Conservation (phyloP, 163 green algal genomes). For the Chlorella variabilis region DNA sequence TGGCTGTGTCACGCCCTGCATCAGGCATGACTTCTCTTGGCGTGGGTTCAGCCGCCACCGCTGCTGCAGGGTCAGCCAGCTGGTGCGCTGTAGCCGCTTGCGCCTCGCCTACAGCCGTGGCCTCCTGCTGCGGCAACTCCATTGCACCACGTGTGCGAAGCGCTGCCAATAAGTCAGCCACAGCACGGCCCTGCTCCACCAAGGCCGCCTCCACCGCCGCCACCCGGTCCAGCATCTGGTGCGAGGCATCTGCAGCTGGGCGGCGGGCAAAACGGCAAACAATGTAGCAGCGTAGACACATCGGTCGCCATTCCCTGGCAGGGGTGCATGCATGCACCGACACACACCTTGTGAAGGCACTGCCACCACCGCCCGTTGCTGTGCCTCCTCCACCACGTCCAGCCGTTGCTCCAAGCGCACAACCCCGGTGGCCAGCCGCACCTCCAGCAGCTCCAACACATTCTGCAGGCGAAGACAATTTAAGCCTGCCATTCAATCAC, state of each 20-base stretch:
- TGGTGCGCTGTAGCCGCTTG: not conserved
- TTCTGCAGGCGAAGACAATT: constrained; percentile 14
- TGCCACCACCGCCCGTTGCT: not conserved
- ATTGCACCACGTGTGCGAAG: constrained; percentile 9
- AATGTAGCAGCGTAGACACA: no score
- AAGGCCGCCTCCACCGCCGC: constrained; percentile 17
- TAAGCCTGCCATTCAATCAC: no score
- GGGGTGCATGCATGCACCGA: no score
- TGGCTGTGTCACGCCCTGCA: no score
- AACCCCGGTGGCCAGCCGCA: constrained; percentile 11
- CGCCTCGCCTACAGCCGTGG: not conserved
- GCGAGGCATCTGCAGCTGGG: not conserved
- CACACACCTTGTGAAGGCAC: no score
- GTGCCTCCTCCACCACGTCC: constrained; percentile 15
- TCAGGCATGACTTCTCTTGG: no score
- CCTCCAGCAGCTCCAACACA: constrained; percentile 24
- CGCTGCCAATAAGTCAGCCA: constrained; percentile 16
- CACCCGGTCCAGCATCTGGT: not conserved
- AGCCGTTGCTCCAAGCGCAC: constrained; percentile 13
- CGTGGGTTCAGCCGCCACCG: not conserved
- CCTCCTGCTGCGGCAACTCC: not conserved
- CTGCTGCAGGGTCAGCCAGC: not conserved
- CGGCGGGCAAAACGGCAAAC: not conserved
- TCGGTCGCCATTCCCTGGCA: no score
- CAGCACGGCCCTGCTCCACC: constrained; percentile 23